These are phyloP conservation scores for Vaccinium myrtillus DNA, from an alignment of 148 eudicot genomes.

Conservation along the genomic window DNA sequence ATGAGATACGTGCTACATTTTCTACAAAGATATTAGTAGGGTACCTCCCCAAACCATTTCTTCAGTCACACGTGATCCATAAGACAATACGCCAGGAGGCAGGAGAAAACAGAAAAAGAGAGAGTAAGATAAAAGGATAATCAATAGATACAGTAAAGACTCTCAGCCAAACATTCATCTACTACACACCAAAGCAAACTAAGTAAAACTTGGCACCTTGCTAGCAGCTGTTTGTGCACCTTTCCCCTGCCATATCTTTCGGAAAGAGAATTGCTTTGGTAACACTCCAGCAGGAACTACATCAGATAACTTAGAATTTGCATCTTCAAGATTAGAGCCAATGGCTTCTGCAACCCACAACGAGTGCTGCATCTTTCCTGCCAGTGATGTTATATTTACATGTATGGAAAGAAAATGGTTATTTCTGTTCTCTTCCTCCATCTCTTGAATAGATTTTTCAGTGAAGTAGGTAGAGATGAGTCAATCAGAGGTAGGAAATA, in stretches of 20 bases:
- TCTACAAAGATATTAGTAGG: background rate
- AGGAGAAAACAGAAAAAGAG: background rate
- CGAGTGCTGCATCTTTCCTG: conserved; percentile 89
- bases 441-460: background rate
- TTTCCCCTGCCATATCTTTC: conserved; percentile 93
- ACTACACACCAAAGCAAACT: conserved; percentile 6
- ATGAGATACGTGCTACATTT: background rate
- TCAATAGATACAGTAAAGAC: background rate
- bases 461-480: conserved; percentile 6
- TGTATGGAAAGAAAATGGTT: background rate
- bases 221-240: conserved; percentile 76
- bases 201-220: conserved; percentile 52
- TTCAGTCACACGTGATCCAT: background rate
- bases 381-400: conserved; percentile 12
- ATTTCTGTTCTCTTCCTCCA: background rate
- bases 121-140: background rate
- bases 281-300: conserved; percentile 41
- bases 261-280: conserved; percentile 59
- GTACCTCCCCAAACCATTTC: background rate
- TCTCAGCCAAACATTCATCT: background rate
- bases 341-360: conserved; percentile 72
- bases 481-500: background rate
- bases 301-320: conserved; percentile 36
- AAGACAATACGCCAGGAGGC: background rate
- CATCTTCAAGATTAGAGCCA: conserved; percentile 36